Evolutionary conservation across 1,139 yeast species (phyloP), one percentile per base, ranked within the genome.

Genomic region (Debaryomycetaceae sp.): DNA sequence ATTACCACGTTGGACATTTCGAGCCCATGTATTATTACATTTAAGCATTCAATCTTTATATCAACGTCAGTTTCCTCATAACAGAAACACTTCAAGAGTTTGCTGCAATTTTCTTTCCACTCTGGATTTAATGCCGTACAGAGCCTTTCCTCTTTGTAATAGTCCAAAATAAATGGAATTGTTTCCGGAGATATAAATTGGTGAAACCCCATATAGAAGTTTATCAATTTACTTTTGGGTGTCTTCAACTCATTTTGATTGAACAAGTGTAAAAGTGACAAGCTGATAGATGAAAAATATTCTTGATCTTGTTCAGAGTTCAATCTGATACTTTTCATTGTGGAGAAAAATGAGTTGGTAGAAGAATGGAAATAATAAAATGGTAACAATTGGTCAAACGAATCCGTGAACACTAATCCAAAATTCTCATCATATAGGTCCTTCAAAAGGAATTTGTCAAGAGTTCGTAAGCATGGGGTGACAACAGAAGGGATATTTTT

Each of bases 51-150:
- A 0, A 67, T 43, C 34, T 80, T 68, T 2, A 74, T 63, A 1
- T 60, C 58, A 1, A 63, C 42, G 18, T 45, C 44, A 4, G 50
- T 44, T 5, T 46, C 15, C 17, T 60, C 61, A 32, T 57, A 59
- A 52, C 69, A 81, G 50, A 81, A 82, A 17, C 65, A 61, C 17
- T 67, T 63, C 17, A 81, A 56, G 3, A 82, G 44, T n/a, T 59
- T 61, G 17, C 60, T 56, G 35, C 78, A 63, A 49, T 78, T 77
- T 2, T 64, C 67, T 35, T 62, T 60, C 87, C 89, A 83, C 15
- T 69, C 59, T 0, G 75, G 68, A 34, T 72, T 62, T n/a, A 79
- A 53, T 6, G 80, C 73, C 1, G 81, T 67, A 50, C 89, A 82
- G 18, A 73, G 51, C 38, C 72, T 71, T 40, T 73, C 78, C n/a